Percentiles rank a stretch among this genome's conserved stretches.
Conservation (phyloP, 2,329 filamentous ascomycete species). For the Atkinsonella hypoxylon region DNA sequence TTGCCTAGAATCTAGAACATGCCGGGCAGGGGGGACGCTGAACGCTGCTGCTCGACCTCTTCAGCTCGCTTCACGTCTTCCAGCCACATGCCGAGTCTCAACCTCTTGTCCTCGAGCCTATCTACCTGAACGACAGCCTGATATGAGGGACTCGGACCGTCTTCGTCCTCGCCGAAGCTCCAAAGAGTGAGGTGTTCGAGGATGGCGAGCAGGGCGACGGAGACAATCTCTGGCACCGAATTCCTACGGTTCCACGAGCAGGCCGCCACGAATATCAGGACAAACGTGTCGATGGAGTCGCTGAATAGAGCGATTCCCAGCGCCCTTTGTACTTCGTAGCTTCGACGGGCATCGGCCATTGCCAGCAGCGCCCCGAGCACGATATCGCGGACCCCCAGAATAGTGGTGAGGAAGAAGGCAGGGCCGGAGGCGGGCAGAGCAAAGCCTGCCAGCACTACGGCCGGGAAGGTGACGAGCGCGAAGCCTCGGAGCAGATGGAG, state of each 20-base stretch:
- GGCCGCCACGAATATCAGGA: conserved; percentile 22
- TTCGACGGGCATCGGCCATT: conserved; percentile 12
- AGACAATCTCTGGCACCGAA: conserved; percentile 17
- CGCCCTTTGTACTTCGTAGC: conserved; percentile 18
- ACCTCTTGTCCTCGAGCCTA: conserved; percentile 16
- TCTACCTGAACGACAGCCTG: conserved; percentile 5
- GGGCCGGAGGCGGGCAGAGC: conserved; percentile 16
- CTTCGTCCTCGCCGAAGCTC: conserved; percentile 19
- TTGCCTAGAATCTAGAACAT: background rate
- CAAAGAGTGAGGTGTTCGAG: conserved; percentile 22
- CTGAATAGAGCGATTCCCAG: conserved; percentile 19
- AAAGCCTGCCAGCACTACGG: conserved; percentile 18
- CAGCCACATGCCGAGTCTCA: conserved; percentile 21
- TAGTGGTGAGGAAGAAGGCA: conserved; percentile 18
- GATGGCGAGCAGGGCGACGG: conserved; percentile 19
- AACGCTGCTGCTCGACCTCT: background rate
- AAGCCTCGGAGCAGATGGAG: conserved; percentile 18
- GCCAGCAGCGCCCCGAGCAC: conserved; percentile 18
- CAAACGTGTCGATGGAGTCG: conserved; percentile 22
- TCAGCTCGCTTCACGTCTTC: conserved; percentile 14
- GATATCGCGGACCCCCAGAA: conserved; percentile 21
- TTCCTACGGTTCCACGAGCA: conserved; percentile 19
- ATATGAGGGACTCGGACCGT: conserved; percentile 4
- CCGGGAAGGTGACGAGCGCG: conserved; percentile 16
- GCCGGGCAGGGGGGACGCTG: background rate